Evolutionary conservation across 2,329 filamentous ascomycete genomes (phyloP), one percentile per base, ranked within the genome.

Genomic region (Venturia oleaginea): DNA sequence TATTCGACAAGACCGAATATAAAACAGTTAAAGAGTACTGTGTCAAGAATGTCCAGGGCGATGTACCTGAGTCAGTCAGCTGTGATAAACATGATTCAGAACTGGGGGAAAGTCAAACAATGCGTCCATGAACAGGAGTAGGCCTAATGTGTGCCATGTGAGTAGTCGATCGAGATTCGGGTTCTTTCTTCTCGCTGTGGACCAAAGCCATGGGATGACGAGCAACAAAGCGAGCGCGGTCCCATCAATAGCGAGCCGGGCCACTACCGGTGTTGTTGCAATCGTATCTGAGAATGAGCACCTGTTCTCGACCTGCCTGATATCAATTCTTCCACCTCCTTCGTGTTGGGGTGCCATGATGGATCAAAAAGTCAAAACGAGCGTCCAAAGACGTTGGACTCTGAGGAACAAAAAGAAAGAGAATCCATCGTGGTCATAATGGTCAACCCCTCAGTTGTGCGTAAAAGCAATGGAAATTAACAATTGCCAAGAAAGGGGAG

Each of bases 101-200:
- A 13, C 24, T 15, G 24, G 8, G 34, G 37, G 24, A 38, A 27
- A 40, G 1, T 22, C 57, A 22, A 60, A 40, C 59, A 40, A 10
- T 37, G 40, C 32, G 34, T 60, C 34, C 59, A 60, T 60, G 8
- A 60, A 22, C 37, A 60, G n/a, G 13, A 60, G 37, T 27, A 60
- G n/a, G 6, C 37, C 40, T 10, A 60, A 60, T 27, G 40, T 60
- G 22, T 40, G 37, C 37, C 40, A 43, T 27, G 59, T 32, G 17
- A 60, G 59, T n/a, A 60, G 22, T 13, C 40, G 59, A 27, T 60
- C n/a, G 13, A 60, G 59, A n/a, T 40, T 60, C 34, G 59, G 59
- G 15, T 60, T 60, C 37, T 37, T 40, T 22, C 40, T 60, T 43
- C 40, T 60, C 34, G 59, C 59, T 32, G 22, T 8, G 27, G 34